Conservation (phyloP, 306 rosid genomes). For the Ziziphus jujuba region DNA sequence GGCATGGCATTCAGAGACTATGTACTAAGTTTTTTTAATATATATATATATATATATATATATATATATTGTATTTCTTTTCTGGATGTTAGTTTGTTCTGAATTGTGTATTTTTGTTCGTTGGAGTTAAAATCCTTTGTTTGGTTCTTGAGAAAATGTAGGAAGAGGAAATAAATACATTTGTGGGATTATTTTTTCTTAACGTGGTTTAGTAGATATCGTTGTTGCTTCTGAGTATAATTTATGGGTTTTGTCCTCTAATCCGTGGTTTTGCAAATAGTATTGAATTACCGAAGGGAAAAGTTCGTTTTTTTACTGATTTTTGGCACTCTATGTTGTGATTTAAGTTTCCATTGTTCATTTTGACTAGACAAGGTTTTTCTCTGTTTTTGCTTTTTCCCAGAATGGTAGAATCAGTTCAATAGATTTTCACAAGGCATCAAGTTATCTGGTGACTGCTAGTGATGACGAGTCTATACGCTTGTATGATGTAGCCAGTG, state of each 20-base stretch:
- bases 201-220: no score
- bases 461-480: constrained; percentile 97
- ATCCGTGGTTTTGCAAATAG: background rate
- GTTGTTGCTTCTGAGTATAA: no score
- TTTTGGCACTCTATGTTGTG: no score
- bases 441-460: constrained; percentile 87
- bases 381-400: background rate
- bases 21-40: constrained; percentile 33
- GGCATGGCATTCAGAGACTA: constrained; percentile 94
- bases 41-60: background rate
- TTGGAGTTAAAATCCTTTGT: background rate
- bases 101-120: background rate
- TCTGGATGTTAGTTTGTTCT: background rate
- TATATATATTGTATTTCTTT: background rate
- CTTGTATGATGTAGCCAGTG: constrained; percentile 72
- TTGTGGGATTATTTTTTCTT: no score
- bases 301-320: no score
- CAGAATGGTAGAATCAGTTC: constrained; percentile 89
- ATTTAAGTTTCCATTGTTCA: background rate
- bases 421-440: constrained; percentile 83
- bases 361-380: background rate
- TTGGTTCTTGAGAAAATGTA: no score
- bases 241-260: background rate
- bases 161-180: no score
- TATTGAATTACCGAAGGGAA: no score